Percentiles rank a stretch among this genome's conserved stretches.
Conservation (phyloP, 1,139 yeast species). For the Taphrina confusa region DNA sequence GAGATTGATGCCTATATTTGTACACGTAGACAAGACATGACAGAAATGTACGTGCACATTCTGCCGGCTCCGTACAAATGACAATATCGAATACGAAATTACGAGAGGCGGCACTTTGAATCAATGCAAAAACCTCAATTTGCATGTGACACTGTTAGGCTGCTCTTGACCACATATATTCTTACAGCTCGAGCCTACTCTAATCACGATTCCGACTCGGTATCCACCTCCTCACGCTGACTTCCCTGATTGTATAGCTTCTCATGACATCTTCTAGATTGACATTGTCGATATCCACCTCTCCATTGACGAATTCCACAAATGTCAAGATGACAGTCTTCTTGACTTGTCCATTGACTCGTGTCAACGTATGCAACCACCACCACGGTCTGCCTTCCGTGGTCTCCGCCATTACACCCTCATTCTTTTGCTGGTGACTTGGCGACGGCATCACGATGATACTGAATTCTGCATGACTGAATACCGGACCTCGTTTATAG, state of each 20-base stretch:
- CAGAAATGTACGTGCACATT: no score
- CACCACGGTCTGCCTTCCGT: slow-evolving; percentile 54
- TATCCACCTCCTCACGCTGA: slow-evolving; percentile 75
- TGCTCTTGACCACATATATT: no score
- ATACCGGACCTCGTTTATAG: slow-evolving; percentile 91
- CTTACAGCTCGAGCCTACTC: no score
- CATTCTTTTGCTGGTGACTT: slow-evolving; percentile 35
- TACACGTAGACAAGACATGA: no score
- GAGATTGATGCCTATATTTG: no score
- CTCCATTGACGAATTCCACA: slow-evolving; percentile 56
- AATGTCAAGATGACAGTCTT: slow-evolving; percentile 71
- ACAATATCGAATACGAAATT: no score
- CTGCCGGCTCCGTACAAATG: no score
- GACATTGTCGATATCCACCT: background rate
- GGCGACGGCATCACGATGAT: slow-evolving; percentile 53
- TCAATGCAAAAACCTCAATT: no score
- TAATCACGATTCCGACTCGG: slow-evolving; percentile 67
- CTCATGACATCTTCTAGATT: slow-evolving; percentile 48
- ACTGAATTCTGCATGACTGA: slow-evolving; percentile 89
- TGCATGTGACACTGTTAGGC: no score
- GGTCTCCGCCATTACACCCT: slow-evolving; percentile 39
- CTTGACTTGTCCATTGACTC: slow-evolving; percentile 86
- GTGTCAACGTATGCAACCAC: slow-evolving; percentile 64
- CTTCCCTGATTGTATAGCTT: slow-evolving; percentile 58
- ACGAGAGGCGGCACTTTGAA: no score